Evolutionary conservation across 768 basidiomycete species (phyloP), one percentile per base, ranked within the genome.

Genomic region (Atractiella rhizophila): DNA sequence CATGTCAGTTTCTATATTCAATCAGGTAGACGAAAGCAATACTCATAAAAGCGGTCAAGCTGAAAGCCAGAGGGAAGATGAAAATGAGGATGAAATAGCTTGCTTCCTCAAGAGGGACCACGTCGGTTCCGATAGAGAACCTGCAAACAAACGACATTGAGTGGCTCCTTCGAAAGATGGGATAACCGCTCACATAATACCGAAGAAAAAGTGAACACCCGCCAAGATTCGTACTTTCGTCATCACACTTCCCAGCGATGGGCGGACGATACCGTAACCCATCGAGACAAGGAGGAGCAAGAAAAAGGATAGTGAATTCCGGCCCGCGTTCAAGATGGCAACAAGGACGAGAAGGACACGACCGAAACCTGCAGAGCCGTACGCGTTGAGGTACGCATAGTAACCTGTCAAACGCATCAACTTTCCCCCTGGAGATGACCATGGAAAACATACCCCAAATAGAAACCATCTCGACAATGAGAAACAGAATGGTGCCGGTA

Each of bases 311-410:
- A 54, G 37, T 28, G 47, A 78, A 54, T 96, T 96, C 34, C 91
- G 64, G 5, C 78, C 86, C 8, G 91, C 88, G 52, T 94, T 86
- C 32, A 96, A 63, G 45, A 86, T 80, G n/a, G 85, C 77, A 29
- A 88, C 80, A 47, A 96, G 76, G 43, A 94, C 77, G 32, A 98
- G 72, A 62, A 96, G 88, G n/a, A 76, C 69, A 0, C 83, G 73
- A 19, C 76, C 65, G 3, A 71, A 64, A 30, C 71, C 68, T 50
- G 64, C 73, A 15, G 74, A 77, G 41, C 9, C 58, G 53, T 18
- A 51, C 56, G 4, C 61, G 56, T 96, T 96, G 48, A 94, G 70
- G 57, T 83, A 94, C 41, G 82, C 71, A 57, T 94, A 91, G 60
- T 96, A 98, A 3, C 70, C n/a, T n/a, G n/a, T n/a, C n/a, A n/a